Evolutionary conservation across 2,329 filamentous ascomycete species (phyloP), one percentile per base, ranked within the genome.

Genomic region (Aaosphaeria arxii): DNA sequence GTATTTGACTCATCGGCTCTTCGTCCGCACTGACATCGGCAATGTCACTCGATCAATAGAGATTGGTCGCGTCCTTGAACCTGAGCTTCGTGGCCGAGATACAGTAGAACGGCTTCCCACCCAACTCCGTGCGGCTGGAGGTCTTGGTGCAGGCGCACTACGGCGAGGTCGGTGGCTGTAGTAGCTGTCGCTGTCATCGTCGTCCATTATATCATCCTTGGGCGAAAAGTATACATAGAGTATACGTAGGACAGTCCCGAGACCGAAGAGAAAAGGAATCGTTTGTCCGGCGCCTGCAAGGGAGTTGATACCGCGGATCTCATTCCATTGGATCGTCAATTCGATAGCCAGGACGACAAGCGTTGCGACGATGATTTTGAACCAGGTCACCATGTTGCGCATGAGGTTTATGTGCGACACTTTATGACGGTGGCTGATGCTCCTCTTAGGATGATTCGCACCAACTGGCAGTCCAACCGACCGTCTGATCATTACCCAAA

Each of bases 311-410:
- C 41, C 47, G 28, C 45, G 38, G 32, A 59, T 59, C 33, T 57
- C 44, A 43, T 61, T 61, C 54, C 53, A 59, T 2, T 38, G 24
- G 13, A 61, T 58, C n/a, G 53, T 57, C 4, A 59, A 47, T 43
- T 61, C 56, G 4, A 43, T 48, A 2, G 51, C 58, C 5, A 50
- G 41, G 11, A 42, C 53, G 1, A 59, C 44, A 6, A 43, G 40
- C 5, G 48, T 42, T 7, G 55, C 56, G 30, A 56, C 43, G 35
- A 57, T 28, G 35, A 58, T 39, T 29, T 50, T 58, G 35, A 47
- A 42, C 44, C 43, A 51, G 9, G 33, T 39, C 32, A 57, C 48
- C 4, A 60, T 7, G 43, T 54, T 54, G 24, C 46, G 50, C 24
- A 60, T 47, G 4, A 53, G 30, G 5, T 40, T 31, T 13, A 54